Base-by-base conservation (phyloP, 306 rosid genomes). In the Vigna trinervia region DNA sequence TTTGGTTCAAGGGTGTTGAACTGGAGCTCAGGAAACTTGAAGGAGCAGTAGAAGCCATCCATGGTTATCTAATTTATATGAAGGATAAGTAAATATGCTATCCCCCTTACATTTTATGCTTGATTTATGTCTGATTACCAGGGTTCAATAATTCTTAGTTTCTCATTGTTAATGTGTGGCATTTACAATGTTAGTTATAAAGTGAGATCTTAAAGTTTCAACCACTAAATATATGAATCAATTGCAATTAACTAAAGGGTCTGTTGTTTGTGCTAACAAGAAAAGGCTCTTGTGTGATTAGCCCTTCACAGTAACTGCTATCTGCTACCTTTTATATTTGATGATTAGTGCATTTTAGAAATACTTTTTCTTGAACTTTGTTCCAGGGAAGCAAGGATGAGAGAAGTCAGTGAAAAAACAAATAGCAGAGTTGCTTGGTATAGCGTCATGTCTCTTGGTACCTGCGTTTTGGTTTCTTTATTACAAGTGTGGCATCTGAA, bases 351-450 rank as follows among this genome's bases (percentile, higher is more conserved):
- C 54, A 59, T 41, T 51, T 32, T 15, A 39, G 28, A 39, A 68
- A 45, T 67, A 54, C 36, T 0, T 2, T 79, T 71, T 70, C 8
- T 66, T 71, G 78, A 23, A 54, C 73, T 30, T 43, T 76, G 69
- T 4, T 63, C 56, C 86, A 86, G 89, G 85, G 87, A 86, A 84
- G 84, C 87, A 66, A 73, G 73, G 32, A 78, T 86, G 89, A 86
- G 89, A 74, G 78, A 74, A 78, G 82, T 84, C 34, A 86, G 85
- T 52, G 89, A 86, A 78, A 81, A 2, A 78, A 86, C 89, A 39
- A 86, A 86, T 60, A 80, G 65, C 34, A 81, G 77, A 78, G 89
- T 86, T 0, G 89, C 89, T 51, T 81, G 87, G 89, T 71, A 58
- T 70, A 81, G 89, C 46, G 46, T 84, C 73, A 84, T 86, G 87